A percentile compares a stretch with the other conserved stretches of the same genome.
Conservation (phyloP, 1,139 yeast species). For the Groenewaldozyma sp. region DNA sequence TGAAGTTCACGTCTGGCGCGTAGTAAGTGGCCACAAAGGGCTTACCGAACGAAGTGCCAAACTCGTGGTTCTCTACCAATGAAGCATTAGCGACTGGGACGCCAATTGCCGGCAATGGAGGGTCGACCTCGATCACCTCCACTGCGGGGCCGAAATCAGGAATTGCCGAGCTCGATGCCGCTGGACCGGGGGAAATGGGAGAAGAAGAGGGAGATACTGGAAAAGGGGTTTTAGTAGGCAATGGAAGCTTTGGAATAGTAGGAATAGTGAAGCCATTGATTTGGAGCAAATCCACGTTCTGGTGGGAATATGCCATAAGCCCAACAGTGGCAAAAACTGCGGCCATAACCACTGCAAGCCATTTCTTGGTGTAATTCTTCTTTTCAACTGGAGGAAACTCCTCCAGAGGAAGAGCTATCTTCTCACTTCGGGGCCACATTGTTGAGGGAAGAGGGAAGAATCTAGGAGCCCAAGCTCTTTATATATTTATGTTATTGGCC, state of each 20-base stretch:
- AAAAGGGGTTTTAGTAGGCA: background rate
- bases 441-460: no score
- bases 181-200: no score
- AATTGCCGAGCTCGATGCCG: no score
- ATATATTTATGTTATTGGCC: no score
- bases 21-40: constrained; percentile 38
- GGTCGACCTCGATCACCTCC: constrained; percentile 16
- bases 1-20: constrained; percentile 40
- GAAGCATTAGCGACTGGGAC: constrained; percentile 36
- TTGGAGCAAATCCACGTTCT: no score
- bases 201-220: background rate
- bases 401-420: constrained; percentile 1
- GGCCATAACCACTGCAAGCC: no score
- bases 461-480: no score
- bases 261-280: no score
- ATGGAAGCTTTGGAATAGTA: background rate
- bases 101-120: constrained; percentile 23
- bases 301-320: no score
- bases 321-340: no score
- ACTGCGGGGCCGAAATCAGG: constrained; percentile 2
- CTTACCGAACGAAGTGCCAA: constrained; percentile 52
- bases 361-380: no score
- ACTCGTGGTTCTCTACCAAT: constrained; percentile 38
- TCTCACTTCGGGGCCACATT: background rate
- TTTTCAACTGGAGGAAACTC: no score